Evolutionary conservation across 148 eudicot genomes (phyloP).

Genomic region (Vaccinium darrowii): DNA sequence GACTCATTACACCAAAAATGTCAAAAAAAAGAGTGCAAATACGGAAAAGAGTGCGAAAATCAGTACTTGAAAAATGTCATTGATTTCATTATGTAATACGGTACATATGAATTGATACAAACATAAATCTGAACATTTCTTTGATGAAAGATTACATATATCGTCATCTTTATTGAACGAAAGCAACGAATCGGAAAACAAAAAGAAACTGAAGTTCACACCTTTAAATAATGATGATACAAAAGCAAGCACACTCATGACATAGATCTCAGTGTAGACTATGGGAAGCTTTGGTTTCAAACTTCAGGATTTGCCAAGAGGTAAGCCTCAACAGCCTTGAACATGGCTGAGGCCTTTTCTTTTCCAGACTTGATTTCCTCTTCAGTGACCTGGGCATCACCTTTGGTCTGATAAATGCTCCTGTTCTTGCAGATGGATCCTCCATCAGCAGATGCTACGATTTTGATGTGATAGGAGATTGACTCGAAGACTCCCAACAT

Average conservation of each 20-base stretch:
- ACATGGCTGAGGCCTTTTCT: constrained; percentile 12
- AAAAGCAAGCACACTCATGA: background rate
- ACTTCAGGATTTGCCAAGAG: constrained; percentile 15
- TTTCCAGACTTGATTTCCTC: constrained; percentile 19
- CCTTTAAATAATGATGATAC: no score
- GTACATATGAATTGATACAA: no score
- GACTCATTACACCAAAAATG: no score
- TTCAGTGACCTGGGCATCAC: constrained; percentile 11
- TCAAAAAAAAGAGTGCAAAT: no score
- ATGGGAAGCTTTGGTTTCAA: background rate
- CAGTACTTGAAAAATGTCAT: no score
- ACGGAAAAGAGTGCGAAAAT: no score
- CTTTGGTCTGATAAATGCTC: constrained; percentile 6
- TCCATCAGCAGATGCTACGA: constrained; percentile 4
- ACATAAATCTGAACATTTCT: no score
- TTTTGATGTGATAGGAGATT: constrained; percentile 4
- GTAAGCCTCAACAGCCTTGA: constrained; percentile 26
- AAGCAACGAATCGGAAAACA: background rate
- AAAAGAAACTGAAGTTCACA: background rate
- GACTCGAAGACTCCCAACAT: constrained; percentile 14
- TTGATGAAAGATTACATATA: background rate
- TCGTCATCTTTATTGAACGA: background rate
- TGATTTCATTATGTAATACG: no score
- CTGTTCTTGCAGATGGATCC: constrained; percentile 6
- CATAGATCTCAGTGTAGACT: background rate